Evolutionary conservation across 2,329 filamentous ascomycete species (phyloP), one percentile per base, ranked within the genome.

Genomic region (Penicillium sp.): DNA sequence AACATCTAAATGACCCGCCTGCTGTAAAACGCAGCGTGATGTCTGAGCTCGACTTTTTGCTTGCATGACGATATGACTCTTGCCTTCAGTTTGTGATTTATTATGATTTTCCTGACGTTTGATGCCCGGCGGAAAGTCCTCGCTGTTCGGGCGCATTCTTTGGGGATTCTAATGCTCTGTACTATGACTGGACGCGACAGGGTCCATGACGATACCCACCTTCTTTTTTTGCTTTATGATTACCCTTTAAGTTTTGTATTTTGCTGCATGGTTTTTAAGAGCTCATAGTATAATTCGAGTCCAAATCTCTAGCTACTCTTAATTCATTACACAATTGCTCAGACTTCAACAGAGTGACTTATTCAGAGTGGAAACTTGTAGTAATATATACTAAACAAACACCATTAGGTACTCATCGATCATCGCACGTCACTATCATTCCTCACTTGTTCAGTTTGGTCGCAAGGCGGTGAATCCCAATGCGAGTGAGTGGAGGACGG

Each of bases 1-100:
- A 88, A 92, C 75, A 93, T 97, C 72, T 96, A 80, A 46, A 29
- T n/a, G 18, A 10, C 18, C 18, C 15, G 13, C 6, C 10, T 32
- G 30, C 18, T 32, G 21, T 15, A 15, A 20, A 82, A 41, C 33
- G 20, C 26, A 23, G 46, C 21, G 30, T 17, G 12, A 12, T 40
- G 2, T 24, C 26, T 20, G 12, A 13, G 4, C n/a, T 24, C 9
- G 21, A 26, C 18, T 10, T 15, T 10, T 17, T 52, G 15, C 24
- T 29, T 49, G 42, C 15, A 56, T 58, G 54, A 60, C 41, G 54
- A 58, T 60, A 64, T 54, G 57, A 51, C 51, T 48, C 51, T 56
- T 23, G 24, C 26, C 40, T 49, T 46, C 36, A 37, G 13, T 42
- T 46, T 52, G 46, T 55, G 46, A 51, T 57, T 52, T 62, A 46